phyloP scores from a whole-genome alignment of 129 eudicot species.

The Tagetes erecta region DNA sequence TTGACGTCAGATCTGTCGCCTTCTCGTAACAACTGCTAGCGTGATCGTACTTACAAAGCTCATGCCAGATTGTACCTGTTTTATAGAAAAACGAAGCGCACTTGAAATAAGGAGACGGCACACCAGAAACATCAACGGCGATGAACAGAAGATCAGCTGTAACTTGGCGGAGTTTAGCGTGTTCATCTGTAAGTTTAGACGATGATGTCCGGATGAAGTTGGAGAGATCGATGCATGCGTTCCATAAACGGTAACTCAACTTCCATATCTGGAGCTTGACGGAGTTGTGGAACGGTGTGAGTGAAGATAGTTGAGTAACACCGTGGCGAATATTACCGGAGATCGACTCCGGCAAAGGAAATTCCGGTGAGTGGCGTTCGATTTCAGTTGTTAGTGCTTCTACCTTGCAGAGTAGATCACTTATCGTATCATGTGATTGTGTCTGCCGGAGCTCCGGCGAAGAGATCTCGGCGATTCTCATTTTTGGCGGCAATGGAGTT shows the following conservation, averaged over 20 bases:
- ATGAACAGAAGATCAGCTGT: slow-evolving; percentile 66
- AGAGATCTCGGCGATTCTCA: slow-evolving; percentile 80
- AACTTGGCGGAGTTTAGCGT: slow-evolving; percentile 76
- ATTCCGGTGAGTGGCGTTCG: slow-evolving; percentile 53
- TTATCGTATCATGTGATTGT: slow-evolving; percentile 30
- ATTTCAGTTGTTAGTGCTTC: slow-evolving; percentile 52
- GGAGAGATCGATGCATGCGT: slow-evolving; percentile 80
- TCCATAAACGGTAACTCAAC: slow-evolving; percentile 90
- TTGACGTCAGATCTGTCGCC: slow-evolving; percentile 67
- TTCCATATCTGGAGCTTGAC: slow-evolving; percentile 77
- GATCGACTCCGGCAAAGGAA: slow-evolving; percentile 45
- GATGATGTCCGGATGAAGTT: slow-evolving; percentile 49
- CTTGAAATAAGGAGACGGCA: slow-evolving; percentile 74
- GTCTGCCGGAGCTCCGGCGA: slow-evolving; percentile 65
- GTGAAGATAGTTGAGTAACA: slow-evolving; percentile 48
- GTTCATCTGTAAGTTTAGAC: slow-evolving; percentile 44
- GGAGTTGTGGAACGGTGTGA: slow-evolving; percentile 69
- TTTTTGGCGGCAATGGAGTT: slow-evolving; percentile 54
- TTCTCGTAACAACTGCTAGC: slow-evolving; percentile 80
- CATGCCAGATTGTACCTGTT: slow-evolving; percentile 76
- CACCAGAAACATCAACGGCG: slow-evolving; percentile 65
- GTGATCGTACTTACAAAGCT: slow-evolving; percentile 47
- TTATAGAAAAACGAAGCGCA: slow-evolving; percentile 72
- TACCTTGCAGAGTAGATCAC: slow-evolving; percentile 43
- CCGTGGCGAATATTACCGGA: slow-evolving; percentile 48